These are phyloP conservation scores for Potentilla sterilis DNA, from an alignment of 306 rosid genomes.

Conservation along the genomic window DNA sequence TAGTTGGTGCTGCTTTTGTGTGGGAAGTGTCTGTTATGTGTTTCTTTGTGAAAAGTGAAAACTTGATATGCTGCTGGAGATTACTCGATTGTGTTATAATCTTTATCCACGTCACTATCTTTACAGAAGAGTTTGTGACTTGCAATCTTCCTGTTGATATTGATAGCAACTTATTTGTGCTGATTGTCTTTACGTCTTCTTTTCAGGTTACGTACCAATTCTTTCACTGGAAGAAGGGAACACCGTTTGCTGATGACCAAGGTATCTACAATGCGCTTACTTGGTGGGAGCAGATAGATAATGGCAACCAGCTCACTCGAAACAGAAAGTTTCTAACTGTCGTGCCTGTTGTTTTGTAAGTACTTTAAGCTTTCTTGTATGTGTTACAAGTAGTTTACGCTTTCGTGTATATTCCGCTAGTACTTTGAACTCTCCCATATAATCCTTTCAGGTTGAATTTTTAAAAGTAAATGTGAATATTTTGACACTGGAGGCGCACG, in stretches of 20 bases:
- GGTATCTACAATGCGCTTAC: slow-evolving; percentile 46
- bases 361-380: background rate
- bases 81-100: background rate
- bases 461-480: background rate
- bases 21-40: background rate
- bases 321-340: slow-evolving; percentile 45
- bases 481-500: background rate
- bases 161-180: background rate
- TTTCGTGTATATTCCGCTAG: background rate
- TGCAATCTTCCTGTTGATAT: background rate
- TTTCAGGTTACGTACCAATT: slow-evolving; percentile 42
- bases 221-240: slow-evolving; percentile 50
- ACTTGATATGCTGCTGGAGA: background rate
- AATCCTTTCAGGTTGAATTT: background rate
- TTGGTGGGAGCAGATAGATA: slow-evolving; percentile 52
- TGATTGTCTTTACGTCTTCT: background rate
- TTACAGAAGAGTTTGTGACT: background rate
- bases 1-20: background rate
- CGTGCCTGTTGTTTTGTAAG: slow-evolving; percentile 43
- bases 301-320: slow-evolving; percentile 45
- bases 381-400: background rate
- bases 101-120: background rate
- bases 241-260: slow-evolving; percentile 50
- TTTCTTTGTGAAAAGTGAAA: background rate
- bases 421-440: background rate